Conservation (phyloP, 1,284 basidiomycete species). For the Tilletia setariae region DNA sequence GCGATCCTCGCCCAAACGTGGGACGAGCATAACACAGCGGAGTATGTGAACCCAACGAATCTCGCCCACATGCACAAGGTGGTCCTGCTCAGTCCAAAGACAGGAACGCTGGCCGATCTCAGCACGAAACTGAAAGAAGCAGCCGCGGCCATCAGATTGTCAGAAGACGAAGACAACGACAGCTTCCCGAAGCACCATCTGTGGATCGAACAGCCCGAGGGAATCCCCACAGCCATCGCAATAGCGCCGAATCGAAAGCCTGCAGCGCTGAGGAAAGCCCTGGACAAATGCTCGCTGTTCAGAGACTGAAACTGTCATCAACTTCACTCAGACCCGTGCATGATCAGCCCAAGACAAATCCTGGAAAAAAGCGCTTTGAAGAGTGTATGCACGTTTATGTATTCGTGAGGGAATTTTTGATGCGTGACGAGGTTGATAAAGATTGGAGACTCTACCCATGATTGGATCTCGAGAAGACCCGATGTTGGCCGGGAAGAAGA, state of each 20-base stretch:
- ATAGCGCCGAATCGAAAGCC: constrained; percentile 61
- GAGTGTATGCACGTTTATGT: no score
- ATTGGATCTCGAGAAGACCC: no score
- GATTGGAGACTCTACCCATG: no score
- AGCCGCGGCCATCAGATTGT: constrained; percentile 24
- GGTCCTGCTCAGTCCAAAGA: constrained; percentile 42
- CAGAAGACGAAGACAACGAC: constrained; percentile 14
- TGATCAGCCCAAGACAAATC: no score
- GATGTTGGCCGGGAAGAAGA: no score
- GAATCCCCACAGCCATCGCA: constrained; percentile 61
- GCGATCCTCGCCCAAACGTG: constrained; percentile 44
- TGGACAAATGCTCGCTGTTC: constrained; percentile 58
- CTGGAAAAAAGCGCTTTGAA: no score
- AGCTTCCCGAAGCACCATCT: constrained; percentile 56
- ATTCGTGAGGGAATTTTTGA: no score
- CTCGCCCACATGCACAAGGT: constrained; percentile 50
- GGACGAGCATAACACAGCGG: constrained; percentile 11
- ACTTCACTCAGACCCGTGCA: no score
- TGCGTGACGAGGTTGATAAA: no score
- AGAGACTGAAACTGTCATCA: constrained; percentile 26
- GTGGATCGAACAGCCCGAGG: constrained; percentile 63
- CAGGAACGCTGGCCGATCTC: constrained; percentile 13
- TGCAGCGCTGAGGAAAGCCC: constrained; percentile 55
- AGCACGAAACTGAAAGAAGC: not conserved
- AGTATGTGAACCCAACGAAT: constrained; percentile 24